Conservation (phyloP, 345 rosid genomes). For the Syzygium aqueum region DNA sequence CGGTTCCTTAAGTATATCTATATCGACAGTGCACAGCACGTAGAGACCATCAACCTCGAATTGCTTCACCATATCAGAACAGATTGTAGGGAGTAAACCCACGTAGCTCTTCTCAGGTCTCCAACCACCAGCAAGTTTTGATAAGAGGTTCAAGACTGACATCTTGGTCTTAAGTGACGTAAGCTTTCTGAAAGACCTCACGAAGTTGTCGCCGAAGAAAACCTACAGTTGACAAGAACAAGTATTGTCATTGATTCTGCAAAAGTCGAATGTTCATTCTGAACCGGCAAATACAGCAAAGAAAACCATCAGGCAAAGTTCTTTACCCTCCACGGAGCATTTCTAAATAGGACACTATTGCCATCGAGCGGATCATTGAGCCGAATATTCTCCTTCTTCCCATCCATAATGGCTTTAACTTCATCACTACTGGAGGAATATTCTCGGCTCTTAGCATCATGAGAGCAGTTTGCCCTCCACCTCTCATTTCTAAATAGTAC, state of each 20-base stretch:
- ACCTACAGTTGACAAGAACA: conserved; percentile 15
- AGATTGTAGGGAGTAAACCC: conserved; percentile 13
- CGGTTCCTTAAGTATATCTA: conserved; percentile 6
- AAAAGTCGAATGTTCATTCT: neutral
- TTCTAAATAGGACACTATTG: conserved; percentile 16
- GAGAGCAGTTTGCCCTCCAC: neutral
- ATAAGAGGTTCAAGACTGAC: conserved; percentile 17
- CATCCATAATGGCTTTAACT: neutral
- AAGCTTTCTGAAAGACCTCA: conserved; percentile 34
- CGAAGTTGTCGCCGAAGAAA: conserved; percentile 31
- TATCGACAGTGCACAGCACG: conserved; percentile 29
- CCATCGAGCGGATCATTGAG: conserved; percentile 20
- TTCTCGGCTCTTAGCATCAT: neutral
- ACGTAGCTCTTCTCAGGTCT: conserved; percentile 24
- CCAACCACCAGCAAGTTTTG: conserved; percentile 40
- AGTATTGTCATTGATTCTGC: neutral
- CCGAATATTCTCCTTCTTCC: neutral
- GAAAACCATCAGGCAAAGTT: neutral
- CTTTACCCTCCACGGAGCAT: neutral
- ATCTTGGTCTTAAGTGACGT: conserved; percentile 6
- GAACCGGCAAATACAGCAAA: neutral
- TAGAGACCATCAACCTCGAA: conserved; percentile 27
- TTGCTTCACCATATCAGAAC: conserved; percentile 26
- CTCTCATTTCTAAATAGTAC: neutral
- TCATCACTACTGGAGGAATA: neutral